Evolutionary conservation across 495 filamentous ascomycete species (phyloP).

Genomic region (Penicillium flavigenum): DNA sequence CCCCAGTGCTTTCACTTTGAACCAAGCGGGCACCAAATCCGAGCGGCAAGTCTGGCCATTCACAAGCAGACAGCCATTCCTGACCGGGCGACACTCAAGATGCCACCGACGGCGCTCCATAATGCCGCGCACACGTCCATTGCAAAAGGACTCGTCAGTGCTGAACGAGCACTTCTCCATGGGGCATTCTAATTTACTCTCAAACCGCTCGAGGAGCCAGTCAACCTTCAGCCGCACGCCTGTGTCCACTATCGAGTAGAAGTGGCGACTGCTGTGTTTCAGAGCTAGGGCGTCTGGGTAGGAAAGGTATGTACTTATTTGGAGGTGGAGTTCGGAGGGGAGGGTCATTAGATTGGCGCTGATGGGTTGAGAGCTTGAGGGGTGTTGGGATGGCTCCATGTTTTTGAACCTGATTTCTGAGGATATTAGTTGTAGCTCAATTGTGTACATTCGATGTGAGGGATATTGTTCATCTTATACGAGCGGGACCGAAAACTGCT

Average conservation of each 20-base stretch:
- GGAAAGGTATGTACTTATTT: constrained; percentile 79
- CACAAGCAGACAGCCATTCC: constrained; percentile 39
- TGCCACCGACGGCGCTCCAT: constrained; percentile 46
- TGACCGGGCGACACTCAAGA: constrained; percentile 35
- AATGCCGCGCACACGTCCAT: constrained; percentile 38
- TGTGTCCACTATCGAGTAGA: constrained; percentile 63
- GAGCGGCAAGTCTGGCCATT: constrained; percentile 38
- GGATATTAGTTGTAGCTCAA: neutral
- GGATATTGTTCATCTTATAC: constrained; percentile 4
- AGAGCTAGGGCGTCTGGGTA: constrained; percentile 70
- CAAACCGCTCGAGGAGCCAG: constrained; percentile 63
- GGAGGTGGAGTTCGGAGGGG: constrained; percentile 64
- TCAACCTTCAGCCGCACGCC: constrained; percentile 63
- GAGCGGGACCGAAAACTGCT: constrained; percentile 7
- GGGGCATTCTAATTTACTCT: constrained; percentile 46
- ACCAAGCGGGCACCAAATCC: constrained; percentile 36
- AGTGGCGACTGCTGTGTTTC: constrained; percentile 62
- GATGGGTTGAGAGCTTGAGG: neutral
- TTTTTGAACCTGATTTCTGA: neutral
- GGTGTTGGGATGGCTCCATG: neutral
- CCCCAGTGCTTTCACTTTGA: constrained; percentile 22
- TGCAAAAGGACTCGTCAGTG: constrained; percentile 47
- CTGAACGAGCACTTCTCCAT: constrained; percentile 51
- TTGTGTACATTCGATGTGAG: neutral
- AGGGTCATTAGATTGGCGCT: constrained; percentile 39